Base-by-base conservation (phyloP, 106 monocot genomes). In the Agapanthus africanus region DNA sequence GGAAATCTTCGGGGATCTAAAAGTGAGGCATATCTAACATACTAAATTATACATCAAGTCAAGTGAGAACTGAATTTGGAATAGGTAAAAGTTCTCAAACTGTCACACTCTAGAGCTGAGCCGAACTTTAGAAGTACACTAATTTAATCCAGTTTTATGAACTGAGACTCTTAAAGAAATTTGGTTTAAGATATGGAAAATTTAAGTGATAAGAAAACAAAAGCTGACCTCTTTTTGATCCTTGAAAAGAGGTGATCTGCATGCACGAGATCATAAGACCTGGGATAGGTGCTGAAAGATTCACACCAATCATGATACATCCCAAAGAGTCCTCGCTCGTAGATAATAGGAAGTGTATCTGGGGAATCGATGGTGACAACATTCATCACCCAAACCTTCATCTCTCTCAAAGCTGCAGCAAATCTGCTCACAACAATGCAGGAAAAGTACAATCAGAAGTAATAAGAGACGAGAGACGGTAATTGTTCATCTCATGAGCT, bases 381-480 rank as follows among this genome's bases (percentile, higher is more conserved):
- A 72, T 85, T 85, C 81, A 85, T 78, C 22, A 85, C 85, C 85
- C 85, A 85, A n/a, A 85, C 27, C 44, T 68, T 75, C 52, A 78
- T 31, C 69, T 85, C 81, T 46, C 69, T 59, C 68, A 85, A 38
- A 18, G 85, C 85, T 31, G 85, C 77, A 31, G 85, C 85, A 78
- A 85, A 85, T 26, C 85, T 85, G 72, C 4, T 40, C 59, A 50
- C 60, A 67, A 42, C 18, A 66, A 59, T 27, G 16, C 34, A n/a
- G n/a, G 10, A 18, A 22, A 32, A 57, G 11, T n/a, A 3, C 2
- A 46, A 63, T 62, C 32, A 66, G 18, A 32, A 31, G 59, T 60
- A 60, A 60, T 19, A 13, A 40, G 25, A 66, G 21, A 44, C 30
- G 18, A 44, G 42, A 44, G 42, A 44, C 16, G 42, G 9, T 16